Evolutionary conservation across 2,329 filamentous ascomycete genomes (phyloP).

Genomic region (Shiraia sp.): DNA sequence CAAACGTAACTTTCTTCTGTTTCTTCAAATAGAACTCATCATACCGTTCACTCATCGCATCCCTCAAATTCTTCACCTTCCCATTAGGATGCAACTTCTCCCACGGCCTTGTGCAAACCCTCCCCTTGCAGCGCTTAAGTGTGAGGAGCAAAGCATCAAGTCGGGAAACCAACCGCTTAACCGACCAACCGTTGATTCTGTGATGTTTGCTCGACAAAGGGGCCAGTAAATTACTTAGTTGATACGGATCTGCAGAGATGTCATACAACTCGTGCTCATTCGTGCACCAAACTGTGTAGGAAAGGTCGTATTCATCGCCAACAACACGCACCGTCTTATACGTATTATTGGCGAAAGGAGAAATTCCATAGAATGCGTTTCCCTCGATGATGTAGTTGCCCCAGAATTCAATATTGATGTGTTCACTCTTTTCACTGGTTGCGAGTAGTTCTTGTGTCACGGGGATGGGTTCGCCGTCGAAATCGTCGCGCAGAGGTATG

Average conservation of each 20-base stretch:
- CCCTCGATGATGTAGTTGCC: slow-evolving; percentile 36
- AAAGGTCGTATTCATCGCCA: slow-evolving; percentile 60
- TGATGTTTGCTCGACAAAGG: slow-evolving; percentile 28
- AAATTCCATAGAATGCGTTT: slow-evolving; percentile 12
- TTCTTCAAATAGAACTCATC: slow-evolving; percentile 59
- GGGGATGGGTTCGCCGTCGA: slow-evolving; percentile 45
- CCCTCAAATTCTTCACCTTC: slow-evolving; percentile 54
- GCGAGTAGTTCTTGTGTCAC: slow-evolving; percentile 18
- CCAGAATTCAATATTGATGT: slow-evolving; percentile 50
- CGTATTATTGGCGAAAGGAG: slow-evolving; percentile 52
- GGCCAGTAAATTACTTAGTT: slow-evolving; percentile 28
- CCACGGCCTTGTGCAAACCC: slow-evolving; percentile 62
- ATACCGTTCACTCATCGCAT: slow-evolving; percentile 55
- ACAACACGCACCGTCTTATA: slow-evolving; percentile 65
- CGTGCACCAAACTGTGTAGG: slow-evolving; percentile 72
- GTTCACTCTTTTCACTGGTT: slow-evolving; percentile 31
- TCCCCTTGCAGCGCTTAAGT: slow-evolving; percentile 63
- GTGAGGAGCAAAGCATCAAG: slow-evolving; percentile 64
- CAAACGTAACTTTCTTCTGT: slow-evolving; percentile 57
- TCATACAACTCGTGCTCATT: slow-evolving; percentile 71
- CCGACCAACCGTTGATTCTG: slow-evolving; percentile 11
- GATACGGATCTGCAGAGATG: slow-evolving; percentile 51
- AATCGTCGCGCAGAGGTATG: slow-evolving; percentile 34
- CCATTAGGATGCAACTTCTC: slow-evolving; percentile 59
- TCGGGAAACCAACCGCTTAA: slow-evolving; percentile 13